A percentile compares a stretch with the other conserved stretches of the same genome.
Evolutionary conservation across 164 flowering plant species (phyloP).

Genomic region (Chloranthus sessilifolius): DNA sequence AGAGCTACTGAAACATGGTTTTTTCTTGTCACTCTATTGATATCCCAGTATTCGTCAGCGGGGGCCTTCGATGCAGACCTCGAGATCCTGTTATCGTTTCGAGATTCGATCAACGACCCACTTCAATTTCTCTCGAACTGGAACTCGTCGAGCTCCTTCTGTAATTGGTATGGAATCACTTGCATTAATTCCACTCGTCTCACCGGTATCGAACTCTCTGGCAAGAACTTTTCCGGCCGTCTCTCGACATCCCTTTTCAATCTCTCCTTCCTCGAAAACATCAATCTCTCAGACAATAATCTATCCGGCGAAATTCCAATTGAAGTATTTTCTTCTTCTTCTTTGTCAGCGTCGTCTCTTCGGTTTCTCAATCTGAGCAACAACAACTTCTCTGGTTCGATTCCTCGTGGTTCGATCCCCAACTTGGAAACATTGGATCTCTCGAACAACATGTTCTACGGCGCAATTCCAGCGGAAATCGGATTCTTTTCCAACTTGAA

Average conservation of each 20-base stretch:
- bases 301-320: slow-evolving; percentile 47
- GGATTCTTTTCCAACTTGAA: slow-evolving; percentile 34
- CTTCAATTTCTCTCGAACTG: slow-evolving; percentile 42
- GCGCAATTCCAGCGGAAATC: slow-evolving; percentile 33
- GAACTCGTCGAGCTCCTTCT: slow-evolving; percentile 35
- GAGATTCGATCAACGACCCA: slow-evolving; percentile 48
- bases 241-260: slow-evolving; percentile 37
- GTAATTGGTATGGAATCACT: slow-evolving; percentile 61
- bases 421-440: slow-evolving; percentile 34
- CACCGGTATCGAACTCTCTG: slow-evolving; percentile 38
- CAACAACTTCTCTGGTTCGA: slow-evolving; percentile 34
- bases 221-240: slow-evolving; percentile 58
- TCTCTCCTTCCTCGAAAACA: slow-evolving; percentile 31
- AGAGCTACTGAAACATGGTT: slow-evolving; percentile 1
- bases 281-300: slow-evolving; percentile 58
- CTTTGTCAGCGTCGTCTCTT: too few relatives aligned
- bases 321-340: slow-evolving; percentile 23
- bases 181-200: slow-evolving; percentile 49
- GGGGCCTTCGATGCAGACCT: slow-evolving; percentile 25
- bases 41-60: slow-evolving; percentile 8
- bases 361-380: slow-evolving; percentile 65
- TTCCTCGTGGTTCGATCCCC: slow-evolving; percentile 36
- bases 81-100: slow-evolving; percentile 49
- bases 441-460: slow-evolving; percentile 38
- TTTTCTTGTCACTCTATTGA: slow-evolving; percentile 8